A percentile compares a stretch with the other conserved stretches of the same genome.
phyloP scores from a whole-genome alignment of 768 basidiomycete genomes.

The Pisolithus microcarpus region DNA sequence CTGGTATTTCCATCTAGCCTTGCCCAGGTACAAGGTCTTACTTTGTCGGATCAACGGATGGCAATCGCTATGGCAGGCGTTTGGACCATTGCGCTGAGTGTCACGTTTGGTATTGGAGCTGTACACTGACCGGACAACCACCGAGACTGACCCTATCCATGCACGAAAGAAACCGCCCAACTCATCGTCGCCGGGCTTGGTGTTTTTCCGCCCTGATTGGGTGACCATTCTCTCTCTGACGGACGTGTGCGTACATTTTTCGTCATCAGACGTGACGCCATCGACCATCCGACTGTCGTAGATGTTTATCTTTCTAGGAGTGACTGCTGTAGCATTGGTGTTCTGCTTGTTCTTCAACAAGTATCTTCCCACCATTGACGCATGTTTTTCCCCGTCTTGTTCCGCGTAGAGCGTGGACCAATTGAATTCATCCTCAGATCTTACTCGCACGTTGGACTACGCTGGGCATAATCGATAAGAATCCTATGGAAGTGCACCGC shows the following conservation, averaged over 20 bases:
- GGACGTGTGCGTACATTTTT: slow-evolving; percentile 43
- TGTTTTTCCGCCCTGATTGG: slow-evolving; percentile 54
- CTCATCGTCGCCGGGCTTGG: slow-evolving; percentile 51
- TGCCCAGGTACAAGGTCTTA: slow-evolving; percentile 43
- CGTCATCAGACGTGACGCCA: background rate
- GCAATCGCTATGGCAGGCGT: slow-evolving; percentile 62
- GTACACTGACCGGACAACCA: background rate
- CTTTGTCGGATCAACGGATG: slow-evolving; percentile 64
- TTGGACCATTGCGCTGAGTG: slow-evolving; percentile 62
- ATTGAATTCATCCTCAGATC: slow-evolving; percentile 31
- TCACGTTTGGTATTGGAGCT: slow-evolving; percentile 43
- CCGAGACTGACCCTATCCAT: background rate
- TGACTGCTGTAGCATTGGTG: slow-evolving; percentile 39
- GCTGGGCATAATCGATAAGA: slow-evolving; percentile 44
- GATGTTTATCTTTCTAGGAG: slow-evolving; percentile 53
- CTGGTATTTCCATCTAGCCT: slow-evolving; percentile 57
- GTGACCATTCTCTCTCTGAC: slow-evolving; percentile 50
- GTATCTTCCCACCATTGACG: slow-evolving; percentile 44
- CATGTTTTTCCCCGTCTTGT: slow-evolving; percentile 15
- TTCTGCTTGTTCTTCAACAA: slow-evolving; percentile 53
- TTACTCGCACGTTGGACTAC: slow-evolving; percentile 59
- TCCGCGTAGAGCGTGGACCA: background rate
- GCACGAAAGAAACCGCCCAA: slow-evolving; percentile 54
- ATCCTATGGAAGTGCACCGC: background rate
- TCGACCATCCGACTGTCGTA: slow-evolving; percentile 10